Base-by-base conservation (phyloP, 495 filamentous ascomycete genomes). In the Neurospora terricola region DNA sequence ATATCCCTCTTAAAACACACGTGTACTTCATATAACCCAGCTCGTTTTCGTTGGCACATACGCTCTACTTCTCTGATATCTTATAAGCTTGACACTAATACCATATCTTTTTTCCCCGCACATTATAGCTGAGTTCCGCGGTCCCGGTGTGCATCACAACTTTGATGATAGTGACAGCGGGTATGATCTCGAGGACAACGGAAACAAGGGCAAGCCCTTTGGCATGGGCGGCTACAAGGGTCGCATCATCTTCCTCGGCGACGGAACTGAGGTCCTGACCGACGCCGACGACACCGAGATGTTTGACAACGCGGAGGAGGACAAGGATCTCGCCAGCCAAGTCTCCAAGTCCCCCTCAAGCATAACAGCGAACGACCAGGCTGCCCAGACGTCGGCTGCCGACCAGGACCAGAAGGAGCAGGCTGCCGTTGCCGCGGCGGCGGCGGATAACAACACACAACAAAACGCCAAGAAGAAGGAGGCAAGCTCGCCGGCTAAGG, bases 131-230 rank as follows among this genome's bases (percentile, higher is more conserved):
- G 94, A 98, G 85, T 97, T 97, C 88, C 92, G 96, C 72, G 95
- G 94, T 76, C 95, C 95, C 69, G 92, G 93, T 70, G 89, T 91
- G 48, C 94, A 94, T 82, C 93, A 96, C 80, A 91, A 93, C 81
- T 93, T 92, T 82, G 95, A 97, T 79, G 94, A 97, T 80, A 94
- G 91, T 81, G 90, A 93, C 70, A 94, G 96, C 84, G 94, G 94
- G 72, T 96, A 94, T 86, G 96, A 98, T 78, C 83, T 92, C 82
- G 93, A 81, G 23, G 78, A 80, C 16, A 62, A 94, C 75, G 83
- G 72, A 81, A 78, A 72, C 77, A 78, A 27, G 37, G 75, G 74
- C 78, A 84, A 79, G 75, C 74, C 72, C 75, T 84, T 83, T 69
- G 88, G 90, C 54, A 87, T 88, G 74, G 90, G 88, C 75, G 88